Evolutionary conservation across 2,329 filamentous ascomycete species (phyloP).

Genomic region (Fusarium secorum): DNA sequence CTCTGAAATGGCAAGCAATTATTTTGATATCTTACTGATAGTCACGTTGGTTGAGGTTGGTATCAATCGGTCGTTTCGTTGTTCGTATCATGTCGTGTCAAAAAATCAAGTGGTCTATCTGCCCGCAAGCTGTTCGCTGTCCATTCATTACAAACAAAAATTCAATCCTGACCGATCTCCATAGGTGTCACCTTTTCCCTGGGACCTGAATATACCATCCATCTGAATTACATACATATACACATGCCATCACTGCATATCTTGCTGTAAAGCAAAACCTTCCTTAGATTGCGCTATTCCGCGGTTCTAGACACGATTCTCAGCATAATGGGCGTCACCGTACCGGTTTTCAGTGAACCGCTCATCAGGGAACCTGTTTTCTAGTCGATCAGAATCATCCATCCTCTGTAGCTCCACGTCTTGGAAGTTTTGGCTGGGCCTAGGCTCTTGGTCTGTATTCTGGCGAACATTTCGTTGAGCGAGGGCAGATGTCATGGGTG

Average conservation of each 20-base stretch:
- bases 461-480: constrained; percentile 33
- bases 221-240: constrained; percentile 12
- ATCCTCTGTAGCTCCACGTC: constrained; percentile 46
- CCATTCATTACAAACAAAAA: constrained; percentile 13
- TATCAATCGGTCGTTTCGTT: constrained; percentile 25
- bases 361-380: constrained; percentile 22
- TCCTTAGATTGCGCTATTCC: not conserved
- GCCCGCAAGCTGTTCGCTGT: constrained; percentile 9
- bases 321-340: constrained; percentile 9
- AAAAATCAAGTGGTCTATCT: constrained; percentile 29
- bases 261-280: not conserved
- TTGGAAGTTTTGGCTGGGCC: constrained; percentile 39
- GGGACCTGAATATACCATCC: constrained; percentile 5
- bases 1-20: not conserved
- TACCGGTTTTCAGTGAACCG: constrained; percentile 10
- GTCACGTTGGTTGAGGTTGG: not conserved
- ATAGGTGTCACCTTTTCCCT: not conserved
- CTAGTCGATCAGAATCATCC: constrained; percentile 23
- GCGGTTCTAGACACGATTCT: constrained; percentile 1
- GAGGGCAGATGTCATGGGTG: constrained; percentile 33
- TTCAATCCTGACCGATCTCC: not conserved
- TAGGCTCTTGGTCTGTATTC: constrained; percentile 13
- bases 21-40: not conserved
- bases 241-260: not conserved
- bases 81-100: constrained; percentile 30